Evolutionary conservation across 768 basidiomycete species (phyloP), one percentile per base, ranked within the genome.

Genomic region (Suillus discolor): DNA sequence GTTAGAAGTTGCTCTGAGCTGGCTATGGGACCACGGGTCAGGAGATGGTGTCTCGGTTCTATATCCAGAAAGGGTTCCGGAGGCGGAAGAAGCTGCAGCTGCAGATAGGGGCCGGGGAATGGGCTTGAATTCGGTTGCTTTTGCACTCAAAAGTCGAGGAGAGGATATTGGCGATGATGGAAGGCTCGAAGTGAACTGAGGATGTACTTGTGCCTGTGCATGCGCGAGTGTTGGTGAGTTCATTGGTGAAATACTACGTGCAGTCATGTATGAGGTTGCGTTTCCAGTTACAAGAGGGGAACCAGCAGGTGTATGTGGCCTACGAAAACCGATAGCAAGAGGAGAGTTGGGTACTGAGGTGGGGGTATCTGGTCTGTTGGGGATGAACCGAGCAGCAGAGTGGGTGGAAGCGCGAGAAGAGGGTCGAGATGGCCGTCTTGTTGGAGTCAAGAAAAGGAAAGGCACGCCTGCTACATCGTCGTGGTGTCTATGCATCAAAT

Each of bases 401-500:
- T 90, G 85, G 68, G 86, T 83, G 44, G 93, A 89, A 59, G 93
- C 88, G 66, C 92, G 84, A 57, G 92, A 94, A 44, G 91, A 92
- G 18, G 92, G 91, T 12, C 92, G 87, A 13, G 92, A 93, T 38
- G 92, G 92, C 23, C 92, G 87, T 66, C 89, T 84, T 39, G 89
- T 91, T 25, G 91, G 90, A 6, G 91, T 94, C 59, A 94, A 81
- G 78, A 90, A 92, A 64, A 93, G 80, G 74, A 94, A 94, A 0
- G 92, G 92, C 7, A 93, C 89, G 23, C 91, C 90, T 15, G 89
- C 87, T 47, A 90, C 80, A 80, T 93, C 90, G 83, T 97, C 95
- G 67, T 88, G 84, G 76, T 96, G 93, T 78, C 92, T 91, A 79
- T 98, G 96, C 96, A 98, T 97, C 67, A 97, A 85, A 73, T 97